A percentile compares a stretch with the other conserved stretches of the same genome.
Evolutionary conservation across 192 early-diverging fungal genomes (phyloP).

Genomic region (Umbelopsis ramanniana): DNA sequence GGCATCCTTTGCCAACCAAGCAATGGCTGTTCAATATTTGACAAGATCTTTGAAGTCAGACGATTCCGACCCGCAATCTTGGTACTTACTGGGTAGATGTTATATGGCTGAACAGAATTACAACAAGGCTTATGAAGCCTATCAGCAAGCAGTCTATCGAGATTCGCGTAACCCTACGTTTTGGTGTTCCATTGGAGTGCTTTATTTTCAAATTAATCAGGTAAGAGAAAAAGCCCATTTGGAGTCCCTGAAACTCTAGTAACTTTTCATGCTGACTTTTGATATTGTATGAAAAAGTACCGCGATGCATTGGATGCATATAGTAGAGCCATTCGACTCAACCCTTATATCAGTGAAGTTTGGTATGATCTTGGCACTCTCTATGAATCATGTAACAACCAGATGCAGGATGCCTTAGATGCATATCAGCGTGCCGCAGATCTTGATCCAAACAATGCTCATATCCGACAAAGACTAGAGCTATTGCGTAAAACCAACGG

Average conservation of each 20-base stretch:
- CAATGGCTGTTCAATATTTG: constrained; percentile 82
- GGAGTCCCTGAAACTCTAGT: background rate
- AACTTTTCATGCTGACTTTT: background rate
- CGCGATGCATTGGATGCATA: constrained; percentile 98
- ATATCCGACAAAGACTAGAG: constrained; percentile 79
- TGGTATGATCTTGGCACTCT: constrained; percentile 98
- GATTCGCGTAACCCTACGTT: constrained; percentile 95
- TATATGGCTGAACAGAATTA: constrained; percentile 96
- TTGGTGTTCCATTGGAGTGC: constrained; percentile 99
- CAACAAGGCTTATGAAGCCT: constrained; percentile 96
- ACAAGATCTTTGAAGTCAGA: constrained; percentile 84
- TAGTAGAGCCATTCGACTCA: constrained; percentile 91
- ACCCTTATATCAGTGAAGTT: constrained; percentile 94
- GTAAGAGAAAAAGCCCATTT: constrained; percentile 27
- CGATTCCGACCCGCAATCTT: constrained; percentile 87
- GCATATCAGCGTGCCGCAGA: constrained; percentile 95
- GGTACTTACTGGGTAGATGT: constrained; percentile 95
- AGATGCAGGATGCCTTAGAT: constrained; percentile 95
- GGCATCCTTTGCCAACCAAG: constrained; percentile 82
- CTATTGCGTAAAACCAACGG: constrained; percentile 32
- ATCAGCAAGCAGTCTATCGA: constrained; percentile 95
- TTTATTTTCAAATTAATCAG: constrained; percentile 97
- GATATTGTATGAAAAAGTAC: constrained; percentile 55
- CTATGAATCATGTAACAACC: constrained; percentile 98
- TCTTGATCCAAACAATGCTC: constrained; percentile 86